These are phyloP conservation scores for Clitopilus passeckerianus DNA, from an alignment of 768 basidiomycete genomes.

Conservation along the genomic window DNA sequence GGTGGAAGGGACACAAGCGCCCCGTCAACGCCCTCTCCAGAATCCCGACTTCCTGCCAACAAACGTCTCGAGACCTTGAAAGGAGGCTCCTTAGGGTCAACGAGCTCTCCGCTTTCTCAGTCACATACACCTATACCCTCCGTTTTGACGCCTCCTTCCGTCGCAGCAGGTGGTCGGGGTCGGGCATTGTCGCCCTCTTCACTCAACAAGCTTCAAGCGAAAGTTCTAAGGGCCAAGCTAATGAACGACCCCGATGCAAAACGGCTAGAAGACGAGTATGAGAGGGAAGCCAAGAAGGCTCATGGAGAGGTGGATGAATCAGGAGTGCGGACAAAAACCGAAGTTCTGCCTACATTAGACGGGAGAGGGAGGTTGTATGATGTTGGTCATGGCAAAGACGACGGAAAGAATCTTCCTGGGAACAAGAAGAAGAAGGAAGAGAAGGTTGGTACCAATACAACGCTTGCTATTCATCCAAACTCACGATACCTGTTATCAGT, in stretches of 20 bases:
- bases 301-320: slow-evolving; percentile 37
- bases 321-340: slow-evolving; percentile 56
- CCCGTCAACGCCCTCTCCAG: slow-evolving; percentile 61
- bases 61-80: slow-evolving; percentile 59
- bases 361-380: slow-evolving; percentile 84
- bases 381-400: slow-evolving; percentile 74
- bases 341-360: slow-evolving; percentile 88
- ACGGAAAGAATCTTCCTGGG: slow-evolving; percentile 45
- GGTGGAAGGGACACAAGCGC: slow-evolving; percentile 26
- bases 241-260: slow-evolving; percentile 76
- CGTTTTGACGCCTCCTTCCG: slow-evolving; percentile 73
- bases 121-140: slow-evolving; percentile 84
- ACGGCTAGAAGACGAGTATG: slow-evolving; percentile 81
- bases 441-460: slow-evolving; percentile 37
- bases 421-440: slow-evolving; percentile 81
- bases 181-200: slow-evolving; percentile 69
- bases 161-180: slow-evolving; percentile 22
- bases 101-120: slow-evolving; percentile 50
- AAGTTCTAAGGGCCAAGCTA: slow-evolving; percentile 86
- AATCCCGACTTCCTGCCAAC: slow-evolving; percentile 32
- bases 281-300: slow-evolving; percentile 52
- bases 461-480: background rate
- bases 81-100: slow-evolving; percentile 46
- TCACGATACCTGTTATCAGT: slow-evolving; percentile 29
- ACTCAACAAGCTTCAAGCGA: slow-evolving; percentile 89